A percentile compares a stretch with the other conserved stretches of the same genome.
Evolutionary conservation across 2,329 filamentous ascomycete species (phyloP).

Genomic region (Colletotrichum siamense): DNA sequence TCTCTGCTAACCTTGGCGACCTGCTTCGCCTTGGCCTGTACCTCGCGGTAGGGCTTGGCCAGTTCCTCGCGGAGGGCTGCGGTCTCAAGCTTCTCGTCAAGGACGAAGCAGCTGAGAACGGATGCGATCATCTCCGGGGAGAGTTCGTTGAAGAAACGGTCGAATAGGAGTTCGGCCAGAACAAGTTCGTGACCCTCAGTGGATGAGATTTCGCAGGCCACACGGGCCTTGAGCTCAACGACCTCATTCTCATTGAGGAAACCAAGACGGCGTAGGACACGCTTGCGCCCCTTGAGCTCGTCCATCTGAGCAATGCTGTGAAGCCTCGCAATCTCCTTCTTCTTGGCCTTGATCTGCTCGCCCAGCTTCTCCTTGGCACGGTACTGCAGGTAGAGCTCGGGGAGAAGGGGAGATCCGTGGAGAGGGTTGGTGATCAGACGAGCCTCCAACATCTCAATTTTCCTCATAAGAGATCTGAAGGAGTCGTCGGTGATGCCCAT

Average conservation of each 20-base stretch:
- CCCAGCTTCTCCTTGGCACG: constrained; percentile 76
- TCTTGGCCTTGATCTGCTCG: constrained; percentile 84
- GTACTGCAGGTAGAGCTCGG: constrained; percentile 87
- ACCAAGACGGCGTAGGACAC: constrained; percentile 88
- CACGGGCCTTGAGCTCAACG: constrained; percentile 94
- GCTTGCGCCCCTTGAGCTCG: constrained; percentile 94
- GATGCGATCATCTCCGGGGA: constrained; percentile 87
- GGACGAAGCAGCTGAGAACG: constrained; percentile 92
- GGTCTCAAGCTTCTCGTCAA: constrained; percentile 92
- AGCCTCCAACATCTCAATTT: constrained; percentile 97
- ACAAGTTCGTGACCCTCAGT: constrained; percentile 90
- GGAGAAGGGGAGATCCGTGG: constrained; percentile 85
- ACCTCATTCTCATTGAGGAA: constrained; percentile 97
- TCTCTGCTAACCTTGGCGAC: constrained; percentile 95
- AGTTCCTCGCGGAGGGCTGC: constrained; percentile 81
- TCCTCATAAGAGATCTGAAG: constrained; percentile 91
- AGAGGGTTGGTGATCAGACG: constrained; percentile 87
- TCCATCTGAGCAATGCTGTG: constrained; percentile 92
- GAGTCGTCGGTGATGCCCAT: constrained; percentile 93
- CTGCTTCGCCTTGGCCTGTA: constrained; percentile 84
- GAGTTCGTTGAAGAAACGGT: constrained; percentile 97
- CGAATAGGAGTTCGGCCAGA: constrained; percentile 91
- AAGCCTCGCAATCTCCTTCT: constrained; percentile 85
- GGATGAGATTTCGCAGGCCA: constrained; percentile 97
- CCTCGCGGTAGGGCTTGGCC: constrained; percentile 82